These are phyloP conservation scores for Trebouxia sp. DNA, from an alignment of 139 green algal species.

Conservation along the genomic window DNA sequence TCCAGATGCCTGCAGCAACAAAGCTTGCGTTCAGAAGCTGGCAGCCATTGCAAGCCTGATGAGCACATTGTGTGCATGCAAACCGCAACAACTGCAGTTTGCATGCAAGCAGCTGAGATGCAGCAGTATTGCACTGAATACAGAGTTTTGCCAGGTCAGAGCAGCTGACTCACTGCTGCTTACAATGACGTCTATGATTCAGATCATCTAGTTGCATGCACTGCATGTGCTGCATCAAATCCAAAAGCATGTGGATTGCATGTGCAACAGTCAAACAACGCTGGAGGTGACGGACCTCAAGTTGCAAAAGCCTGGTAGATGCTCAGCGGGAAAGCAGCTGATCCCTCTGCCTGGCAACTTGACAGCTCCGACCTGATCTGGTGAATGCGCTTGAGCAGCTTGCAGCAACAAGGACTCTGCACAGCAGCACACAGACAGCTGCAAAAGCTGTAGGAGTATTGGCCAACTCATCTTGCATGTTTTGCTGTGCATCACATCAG, in stretches of 20 bases:
- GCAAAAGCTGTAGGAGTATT: no score
- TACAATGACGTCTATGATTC: background rate
- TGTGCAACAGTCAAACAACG: background rate
- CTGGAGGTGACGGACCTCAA: background rate
- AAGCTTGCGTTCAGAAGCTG: background rate
- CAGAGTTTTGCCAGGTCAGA: no score
- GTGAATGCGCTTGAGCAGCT: background rate
- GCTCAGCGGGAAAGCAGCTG: background rate
- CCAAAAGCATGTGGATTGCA: background rate
- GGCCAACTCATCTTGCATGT: no score
- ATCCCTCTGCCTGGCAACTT: background rate
- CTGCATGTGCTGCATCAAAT: background rate
- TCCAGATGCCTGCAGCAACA: slow-evolving; percentile 6
- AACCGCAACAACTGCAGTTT: background rate
- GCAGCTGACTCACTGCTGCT: no score
- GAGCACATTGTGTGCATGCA: background rate
- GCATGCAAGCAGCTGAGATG: background rate
- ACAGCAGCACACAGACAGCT: background rate
- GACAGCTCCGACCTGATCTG: background rate
- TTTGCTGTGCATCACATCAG: no score
- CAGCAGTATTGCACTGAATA: no score
- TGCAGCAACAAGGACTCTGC: slow-evolving; percentile 8
- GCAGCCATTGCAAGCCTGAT: background rate
- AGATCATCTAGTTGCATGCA: background rate
- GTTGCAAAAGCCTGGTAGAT: background rate